Percentiles rank a stretch among this genome's conserved stretches.
phyloP scores from a whole-genome alignment of 208 protist genomes.

The Phytomonas francai region DNA sequence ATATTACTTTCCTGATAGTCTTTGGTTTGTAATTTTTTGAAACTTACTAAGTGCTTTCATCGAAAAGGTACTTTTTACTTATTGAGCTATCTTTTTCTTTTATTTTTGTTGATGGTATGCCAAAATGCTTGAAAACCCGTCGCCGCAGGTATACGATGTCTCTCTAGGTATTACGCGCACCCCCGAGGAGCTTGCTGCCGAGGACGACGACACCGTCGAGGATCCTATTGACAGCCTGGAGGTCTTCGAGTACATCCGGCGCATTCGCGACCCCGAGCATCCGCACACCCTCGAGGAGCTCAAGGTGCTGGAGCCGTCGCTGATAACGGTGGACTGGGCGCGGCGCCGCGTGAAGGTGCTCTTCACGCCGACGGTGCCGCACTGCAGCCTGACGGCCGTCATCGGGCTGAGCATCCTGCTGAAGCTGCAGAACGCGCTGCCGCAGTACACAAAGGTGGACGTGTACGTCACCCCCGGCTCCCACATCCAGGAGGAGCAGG shows the following conservation, averaged over 20 bases:
- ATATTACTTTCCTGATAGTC: slow-evolving; percentile 9
- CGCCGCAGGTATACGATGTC: slow-evolving; percentile 43
- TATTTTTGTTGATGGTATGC: slow-evolving; percentile 1
- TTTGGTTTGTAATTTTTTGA: neutral
- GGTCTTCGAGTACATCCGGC: slow-evolving; percentile 93
- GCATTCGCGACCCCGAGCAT: slow-evolving; percentile 98
- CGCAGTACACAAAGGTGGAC: slow-evolving; percentile 92
- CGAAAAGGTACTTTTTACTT: slow-evolving; percentile 12
- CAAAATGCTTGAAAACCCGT: slow-evolving; percentile 56
- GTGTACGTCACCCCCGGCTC: slow-evolving; percentile 89
- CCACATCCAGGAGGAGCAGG: slow-evolving; percentile 91
- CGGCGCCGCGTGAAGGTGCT: slow-evolving; percentile 70
- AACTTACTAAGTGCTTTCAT: neutral
- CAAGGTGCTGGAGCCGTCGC: slow-evolving; percentile 85
- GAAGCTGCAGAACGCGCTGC: slow-evolving; percentile 93
- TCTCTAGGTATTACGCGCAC: slow-evolving; percentile 15
- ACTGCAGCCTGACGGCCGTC: slow-evolving; percentile 97
- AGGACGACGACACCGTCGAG: slow-evolving; percentile 48
- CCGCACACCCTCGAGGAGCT: slow-evolving; percentile 98
- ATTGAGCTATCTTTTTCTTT: slow-evolving; percentile 15
- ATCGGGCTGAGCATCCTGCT: slow-evolving; percentile 97
- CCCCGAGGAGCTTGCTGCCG: slow-evolving; percentile 26
- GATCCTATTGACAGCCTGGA: slow-evolving; percentile 92
- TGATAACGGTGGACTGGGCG: slow-evolving; percentile 87
- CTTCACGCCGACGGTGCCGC: slow-evolving; percentile 98